These are phyloP conservation scores for Oryza meyeriana DNA, from an alignment of 176 grass and related monocot species.

Conservation along the genomic window DNA sequence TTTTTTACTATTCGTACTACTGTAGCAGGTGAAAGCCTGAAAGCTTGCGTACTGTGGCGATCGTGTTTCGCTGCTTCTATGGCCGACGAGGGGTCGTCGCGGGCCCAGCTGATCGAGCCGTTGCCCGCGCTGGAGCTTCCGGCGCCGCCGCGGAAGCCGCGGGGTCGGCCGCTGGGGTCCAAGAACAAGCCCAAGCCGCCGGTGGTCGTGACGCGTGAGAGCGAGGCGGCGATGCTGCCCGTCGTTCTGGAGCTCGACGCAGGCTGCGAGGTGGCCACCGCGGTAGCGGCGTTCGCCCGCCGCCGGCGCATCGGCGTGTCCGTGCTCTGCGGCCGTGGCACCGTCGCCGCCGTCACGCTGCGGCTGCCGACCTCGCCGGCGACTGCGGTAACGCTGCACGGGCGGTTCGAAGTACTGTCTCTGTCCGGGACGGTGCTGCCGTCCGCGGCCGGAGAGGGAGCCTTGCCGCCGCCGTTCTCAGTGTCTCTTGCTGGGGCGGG, in stretches of 20 bases:
- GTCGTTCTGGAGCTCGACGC: slow-evolving; percentile 63
- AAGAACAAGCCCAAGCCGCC: slow-evolving; percentile 89
- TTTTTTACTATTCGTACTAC: slow-evolving; percentile 18
- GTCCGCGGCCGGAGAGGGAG: neutral
- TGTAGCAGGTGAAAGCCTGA: neutral
- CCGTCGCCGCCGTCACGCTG: slow-evolving; percentile 50
- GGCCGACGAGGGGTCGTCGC: neutral
- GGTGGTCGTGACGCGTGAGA: slow-evolving; percentile 68
- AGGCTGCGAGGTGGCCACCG: slow-evolving; percentile 53
- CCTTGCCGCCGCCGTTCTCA: slow-evolving; percentile 31
- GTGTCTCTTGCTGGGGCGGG: slow-evolving; percentile 49
- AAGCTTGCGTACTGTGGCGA: neutral
- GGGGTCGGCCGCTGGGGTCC: slow-evolving; percentile 65
- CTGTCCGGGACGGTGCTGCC: slow-evolving; percentile 62
- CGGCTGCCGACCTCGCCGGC: slow-evolving; percentile 38
- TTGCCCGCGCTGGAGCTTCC: neutral
- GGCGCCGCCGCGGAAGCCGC: slow-evolving; percentile 38
- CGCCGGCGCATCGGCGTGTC: slow-evolving; percentile 60
- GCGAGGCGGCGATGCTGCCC: slow-evolving; percentile 56
- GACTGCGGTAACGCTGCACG: slow-evolving; percentile 42
- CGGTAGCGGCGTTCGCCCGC: slow-evolving; percentile 54
- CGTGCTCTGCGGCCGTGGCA: slow-evolving; percentile 69
- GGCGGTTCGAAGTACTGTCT: slow-evolving; percentile 70
- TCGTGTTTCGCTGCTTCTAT: neutral
- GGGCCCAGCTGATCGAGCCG: neutral